Percentiles rank a stretch among this genome's conserved stretches.
phyloP scores from a whole-genome alignment of 805 yeast genomes.

The Danielia oregonensis region DNA sequence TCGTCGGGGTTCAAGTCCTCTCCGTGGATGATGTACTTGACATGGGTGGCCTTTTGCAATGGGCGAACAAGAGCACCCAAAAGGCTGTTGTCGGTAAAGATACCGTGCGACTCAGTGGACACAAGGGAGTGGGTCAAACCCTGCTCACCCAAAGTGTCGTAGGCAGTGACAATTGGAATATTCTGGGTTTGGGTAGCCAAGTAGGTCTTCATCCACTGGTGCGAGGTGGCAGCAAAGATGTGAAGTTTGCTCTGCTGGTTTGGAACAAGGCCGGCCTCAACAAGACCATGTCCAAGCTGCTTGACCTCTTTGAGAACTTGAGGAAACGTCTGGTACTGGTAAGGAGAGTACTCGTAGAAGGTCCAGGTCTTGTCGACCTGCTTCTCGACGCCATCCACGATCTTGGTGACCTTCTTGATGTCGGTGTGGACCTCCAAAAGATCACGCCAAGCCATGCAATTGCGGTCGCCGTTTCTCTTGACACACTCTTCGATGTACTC shows the following conservation, averaged over 20 bases:
- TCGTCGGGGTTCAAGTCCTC: slow-evolving; percentile 61
- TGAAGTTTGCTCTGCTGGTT: slow-evolving; percentile 61
- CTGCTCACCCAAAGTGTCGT: slow-evolving; percentile 87
- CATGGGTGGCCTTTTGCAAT: slow-evolving; percentile 53
- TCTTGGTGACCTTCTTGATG: slow-evolving; percentile 66
- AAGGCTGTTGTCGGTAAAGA: slow-evolving; percentile 80
- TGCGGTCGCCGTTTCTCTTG: slow-evolving; percentile 47
- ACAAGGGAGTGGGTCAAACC: slow-evolving; percentile 83
- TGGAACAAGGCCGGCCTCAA: slow-evolving; percentile 67
- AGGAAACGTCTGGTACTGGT: slow-evolving; percentile 59
- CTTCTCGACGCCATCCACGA: slow-evolving; percentile 69
- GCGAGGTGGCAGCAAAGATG: slow-evolving; percentile 84
- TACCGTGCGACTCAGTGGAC: slow-evolving; percentile 74
- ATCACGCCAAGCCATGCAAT: slow-evolving; percentile 77
- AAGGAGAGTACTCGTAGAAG: slow-evolving; percentile 74
- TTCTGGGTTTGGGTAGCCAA: slow-evolving; percentile 74
- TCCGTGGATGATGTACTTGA: slow-evolving; percentile 69
- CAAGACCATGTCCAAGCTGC: slow-evolving; percentile 70
- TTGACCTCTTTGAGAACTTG: slow-evolving; percentile 50
- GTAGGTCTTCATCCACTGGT: slow-evolving; percentile 86
- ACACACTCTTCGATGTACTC: slow-evolving; percentile 66
- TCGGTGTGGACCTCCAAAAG: slow-evolving; percentile 72
- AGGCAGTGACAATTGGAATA: slow-evolving; percentile 91
- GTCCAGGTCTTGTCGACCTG: slow-evolving; percentile 84
- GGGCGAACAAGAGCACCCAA: slow-evolving; percentile 68